Percentiles rank a stretch among this genome's conserved stretches.
phyloP scores from a whole-genome alignment of 306 rosid genomes.

The Castanospermum australe region DNA sequence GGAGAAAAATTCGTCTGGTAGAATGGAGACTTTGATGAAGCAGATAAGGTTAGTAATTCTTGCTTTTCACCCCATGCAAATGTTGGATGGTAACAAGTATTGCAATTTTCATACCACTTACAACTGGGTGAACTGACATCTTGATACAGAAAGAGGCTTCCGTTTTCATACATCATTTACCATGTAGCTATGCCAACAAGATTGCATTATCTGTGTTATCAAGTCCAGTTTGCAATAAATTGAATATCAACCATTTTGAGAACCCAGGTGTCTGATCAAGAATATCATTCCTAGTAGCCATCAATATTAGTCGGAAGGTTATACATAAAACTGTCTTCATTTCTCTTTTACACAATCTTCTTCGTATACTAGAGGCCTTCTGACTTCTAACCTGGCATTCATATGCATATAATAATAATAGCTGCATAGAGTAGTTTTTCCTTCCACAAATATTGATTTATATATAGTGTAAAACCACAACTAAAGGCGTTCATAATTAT shows the following conservation, averaged over 20 bases:
- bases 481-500: neutral
- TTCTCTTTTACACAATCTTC: neutral
- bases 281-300: neutral
- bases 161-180: neutral
- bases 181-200: neutral
- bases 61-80: neutral
- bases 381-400: neutral
- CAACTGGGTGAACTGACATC: neutral
- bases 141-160: conserved; percentile 6
- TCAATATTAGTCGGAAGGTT: neutral
- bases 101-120: neutral
- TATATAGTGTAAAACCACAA: neutral
- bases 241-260: conserved; percentile 14
- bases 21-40: conserved; percentile 51
- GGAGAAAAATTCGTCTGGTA: neutral
- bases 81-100: neutral
- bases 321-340: neutral
- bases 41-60: conserved; percentile 54
- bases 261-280: neutral
- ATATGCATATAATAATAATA: neutral
- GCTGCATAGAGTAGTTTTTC: neutral
- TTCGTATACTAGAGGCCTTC: neutral
- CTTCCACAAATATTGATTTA: neutral
- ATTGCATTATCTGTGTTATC: neutral
- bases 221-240: conserved; percentile 4